Evolutionary conservation across 305 asterid genomes (phyloP).

Genomic region (Fraxinus nigra): DNA sequence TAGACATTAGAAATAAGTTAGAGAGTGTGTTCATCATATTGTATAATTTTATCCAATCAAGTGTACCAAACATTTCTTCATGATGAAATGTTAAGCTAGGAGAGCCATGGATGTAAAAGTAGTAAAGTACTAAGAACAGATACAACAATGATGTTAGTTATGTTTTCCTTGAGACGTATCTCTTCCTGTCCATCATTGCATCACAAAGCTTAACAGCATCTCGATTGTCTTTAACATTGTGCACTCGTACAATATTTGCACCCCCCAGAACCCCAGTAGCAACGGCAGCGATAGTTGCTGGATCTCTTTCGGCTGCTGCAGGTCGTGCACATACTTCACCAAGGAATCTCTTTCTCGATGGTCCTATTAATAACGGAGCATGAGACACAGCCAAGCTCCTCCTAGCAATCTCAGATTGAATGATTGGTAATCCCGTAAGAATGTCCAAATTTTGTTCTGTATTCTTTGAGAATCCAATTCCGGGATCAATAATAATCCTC

Average conservation of each 20-base stretch:
- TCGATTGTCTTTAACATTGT: constrained; percentile 60
- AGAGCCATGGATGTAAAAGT: not conserved
- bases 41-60: not conserved
- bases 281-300: constrained; percentile 74
- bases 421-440: constrained; percentile 45
- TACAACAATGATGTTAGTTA: not conserved
- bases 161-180: not conserved
- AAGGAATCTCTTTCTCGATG: constrained; percentile 88
- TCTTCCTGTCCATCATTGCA: constrained; percentile 60
- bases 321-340: constrained; percentile 65
- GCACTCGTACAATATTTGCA: constrained; percentile 85
- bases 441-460: constrained; percentile 73
- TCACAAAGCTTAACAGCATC: constrained; percentile 83
- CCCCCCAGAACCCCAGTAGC: constrained; percentile 68
- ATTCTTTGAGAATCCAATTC: constrained; percentile 82
- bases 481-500: constrained; percentile 85
- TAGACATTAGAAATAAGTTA: too few relatives aligned
- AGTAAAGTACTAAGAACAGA: not conserved
- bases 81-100: not conserved
- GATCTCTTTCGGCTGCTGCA: constrained; percentile 57
- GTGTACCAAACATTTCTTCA: not conserved
- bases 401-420: constrained; percentile 55
- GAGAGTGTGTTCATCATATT: too few relatives aligned
- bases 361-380: constrained; percentile 78
- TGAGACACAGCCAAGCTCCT: constrained; percentile 65